Evolutionary conservation across 805 yeast genomes (phyloP).

Genomic region (Phaffomyces thermotolerans): DNA sequence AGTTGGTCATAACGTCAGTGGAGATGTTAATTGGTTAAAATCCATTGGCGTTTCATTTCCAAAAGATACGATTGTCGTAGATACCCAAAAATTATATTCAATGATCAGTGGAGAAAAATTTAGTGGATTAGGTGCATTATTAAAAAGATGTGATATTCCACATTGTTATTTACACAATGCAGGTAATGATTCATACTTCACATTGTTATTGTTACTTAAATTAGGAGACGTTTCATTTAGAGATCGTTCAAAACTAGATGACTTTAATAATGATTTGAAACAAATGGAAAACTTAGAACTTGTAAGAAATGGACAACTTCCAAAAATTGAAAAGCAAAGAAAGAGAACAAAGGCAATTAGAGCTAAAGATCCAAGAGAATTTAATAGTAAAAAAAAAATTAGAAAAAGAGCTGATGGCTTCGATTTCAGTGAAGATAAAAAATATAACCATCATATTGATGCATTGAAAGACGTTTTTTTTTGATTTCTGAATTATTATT

Average conservation of each 20-base stretch:
- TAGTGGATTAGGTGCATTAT: conserved; percentile 39
- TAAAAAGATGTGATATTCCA: conserved; percentile 44
- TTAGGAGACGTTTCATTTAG: conserved; percentile 43
- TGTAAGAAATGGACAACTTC: not conserved
- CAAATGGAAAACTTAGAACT: not conserved
- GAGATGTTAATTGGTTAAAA: conserved; percentile 47
- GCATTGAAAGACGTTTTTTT: conserved; percentile 1
- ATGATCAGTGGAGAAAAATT: conserved; percentile 30
- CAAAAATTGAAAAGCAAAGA: not conserved
- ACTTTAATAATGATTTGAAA: conserved; percentile 3
- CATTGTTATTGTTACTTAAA: conserved; percentile 43
- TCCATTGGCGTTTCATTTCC: conserved; percentile 43
- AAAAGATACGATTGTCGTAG: conserved; percentile 26
- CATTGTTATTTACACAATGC: conserved; percentile 61
- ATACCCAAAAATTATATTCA: conserved; percentile 42
- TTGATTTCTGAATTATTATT: not conserved
- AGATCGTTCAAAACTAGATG: conserved; percentile 8
- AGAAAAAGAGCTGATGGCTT: not conserved
- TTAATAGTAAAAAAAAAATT: not conserved
- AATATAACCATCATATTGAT: not conserved
- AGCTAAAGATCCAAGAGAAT: not conserved
- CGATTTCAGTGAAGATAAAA: conserved; percentile 3
- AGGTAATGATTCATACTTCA: conserved; percentile 63
- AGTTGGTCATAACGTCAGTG: conserved; percentile 54
- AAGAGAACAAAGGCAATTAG: not conserved